A percentile compares a stretch with the other conserved stretches of the same genome.
phyloP scores from a whole-genome alignment of 768 basidiomycete genomes.

The Tylopilus plumbeoviolaceoides region DNA sequence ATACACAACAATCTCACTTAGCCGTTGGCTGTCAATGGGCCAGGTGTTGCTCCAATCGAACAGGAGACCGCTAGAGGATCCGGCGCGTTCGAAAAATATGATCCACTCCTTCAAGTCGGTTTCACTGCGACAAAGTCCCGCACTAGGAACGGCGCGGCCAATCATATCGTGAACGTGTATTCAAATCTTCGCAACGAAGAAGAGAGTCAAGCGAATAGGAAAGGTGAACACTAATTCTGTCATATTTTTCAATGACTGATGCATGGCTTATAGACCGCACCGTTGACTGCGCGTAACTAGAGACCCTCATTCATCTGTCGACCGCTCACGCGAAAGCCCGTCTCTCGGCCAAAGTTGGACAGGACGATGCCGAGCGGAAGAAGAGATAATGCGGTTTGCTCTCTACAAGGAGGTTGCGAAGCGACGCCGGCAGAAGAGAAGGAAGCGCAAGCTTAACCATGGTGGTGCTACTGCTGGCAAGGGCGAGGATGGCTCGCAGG shows the following conservation, averaged over 20 bases:
- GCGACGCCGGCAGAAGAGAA: constrained; percentile 58
- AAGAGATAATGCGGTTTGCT: constrained; percentile 94
- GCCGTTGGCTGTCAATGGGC: constrained; percentile 82
- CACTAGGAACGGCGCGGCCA: constrained; percentile 82
- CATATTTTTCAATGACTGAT: constrained; percentile 5
- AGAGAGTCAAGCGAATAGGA: constrained; percentile 71
- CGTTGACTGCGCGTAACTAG: constrained; percentile 95
- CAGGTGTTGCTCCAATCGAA: constrained; percentile 39
- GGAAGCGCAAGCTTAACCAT: constrained; percentile 82
- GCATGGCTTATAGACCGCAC: constrained; percentile 68
- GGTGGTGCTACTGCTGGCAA: constrained; percentile 51
- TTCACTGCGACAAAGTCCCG: constrained; percentile 48
- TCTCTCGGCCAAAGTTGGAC: constrained; percentile 81
- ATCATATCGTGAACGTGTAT: constrained; percentile 91
- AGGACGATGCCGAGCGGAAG: constrained; percentile 84
- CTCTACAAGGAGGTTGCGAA: constrained; percentile 98
- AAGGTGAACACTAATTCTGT: constrained; percentile 43
- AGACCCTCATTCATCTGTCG: constrained; percentile 95
- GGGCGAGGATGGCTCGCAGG: constrained; percentile 45
- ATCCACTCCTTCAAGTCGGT: constrained; percentile 90
- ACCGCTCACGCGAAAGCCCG: constrained; percentile 99
- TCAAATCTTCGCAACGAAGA: constrained; percentile 89
- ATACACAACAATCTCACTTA: constrained; percentile 84
- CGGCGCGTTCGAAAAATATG: constrained; percentile 93
- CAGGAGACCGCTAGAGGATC: constrained; percentile 36